These are phyloP conservation scores for Hypoxylon lienhwacheense DNA, from an alignment of 495 filamentous ascomycete species.

Conservation along the genomic window DNA sequence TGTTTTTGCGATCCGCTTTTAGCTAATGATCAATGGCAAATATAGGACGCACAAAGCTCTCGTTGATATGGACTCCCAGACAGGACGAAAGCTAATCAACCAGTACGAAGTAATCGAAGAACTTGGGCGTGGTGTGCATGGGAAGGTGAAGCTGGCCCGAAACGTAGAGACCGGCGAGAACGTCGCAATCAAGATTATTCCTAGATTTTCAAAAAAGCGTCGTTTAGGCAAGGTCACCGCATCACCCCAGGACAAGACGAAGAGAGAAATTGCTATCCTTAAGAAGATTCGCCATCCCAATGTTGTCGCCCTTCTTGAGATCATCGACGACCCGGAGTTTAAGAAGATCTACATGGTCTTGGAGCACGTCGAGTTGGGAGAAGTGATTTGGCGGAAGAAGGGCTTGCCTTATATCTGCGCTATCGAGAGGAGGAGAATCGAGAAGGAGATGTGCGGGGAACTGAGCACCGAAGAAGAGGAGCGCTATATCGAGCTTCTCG, in stretches of 20 bases:
- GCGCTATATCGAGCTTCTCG: constrained; percentile 58
- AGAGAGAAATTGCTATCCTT: constrained; percentile 93
- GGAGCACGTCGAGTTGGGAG: constrained; percentile 90
- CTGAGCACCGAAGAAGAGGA: constrained; percentile 65
- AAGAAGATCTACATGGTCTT: constrained; percentile 98
- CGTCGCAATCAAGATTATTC: constrained; percentile 98
- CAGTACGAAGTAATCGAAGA: constrained; percentile 96
- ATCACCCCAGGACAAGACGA: constrained; percentile 85
- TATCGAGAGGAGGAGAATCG: constrained; percentile 76
- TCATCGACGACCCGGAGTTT: constrained; percentile 92
- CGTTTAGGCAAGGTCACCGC: constrained; percentile 74
- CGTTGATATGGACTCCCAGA: constrained; percentile 81
- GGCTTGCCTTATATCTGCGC: constrained; percentile 76
- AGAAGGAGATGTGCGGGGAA: constrained; percentile 67
- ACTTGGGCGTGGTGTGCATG: constrained; percentile 91
- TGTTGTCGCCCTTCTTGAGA: constrained; percentile 90
- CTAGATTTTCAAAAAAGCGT: constrained; percentile 88
- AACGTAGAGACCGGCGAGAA: constrained; percentile 75
- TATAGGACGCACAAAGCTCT: constrained; percentile 80
- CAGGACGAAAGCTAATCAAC: constrained; percentile 94
- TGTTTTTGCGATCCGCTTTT: not conserved
- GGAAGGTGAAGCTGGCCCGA: constrained; percentile 92
- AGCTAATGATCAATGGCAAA: constrained; percentile 8
- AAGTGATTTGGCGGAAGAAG: constrained; percentile 89
- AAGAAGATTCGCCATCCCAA: constrained; percentile 97